Base-by-base conservation (phyloP, 148 eudicot genomes). In the Linanthus parryae region DNA sequence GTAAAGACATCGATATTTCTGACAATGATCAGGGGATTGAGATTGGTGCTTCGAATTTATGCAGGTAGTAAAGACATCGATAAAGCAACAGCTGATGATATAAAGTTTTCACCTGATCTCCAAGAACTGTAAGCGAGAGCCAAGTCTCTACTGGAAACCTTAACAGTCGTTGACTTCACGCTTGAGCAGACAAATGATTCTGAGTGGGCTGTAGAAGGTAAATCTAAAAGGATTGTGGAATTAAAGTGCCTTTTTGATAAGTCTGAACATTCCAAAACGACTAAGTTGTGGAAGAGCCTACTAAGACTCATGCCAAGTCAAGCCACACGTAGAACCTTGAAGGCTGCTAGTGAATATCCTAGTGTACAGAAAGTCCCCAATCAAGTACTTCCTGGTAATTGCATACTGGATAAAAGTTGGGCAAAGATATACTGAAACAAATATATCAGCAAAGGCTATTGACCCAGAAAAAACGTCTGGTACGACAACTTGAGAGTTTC, bases 211-310 rank as follows among this genome's bases (percentile, higher is more conserved):
- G 67, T 74, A 27, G 72, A 75, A 63, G 57, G 82, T 49, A 83
- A 72, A 61, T 71, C 80, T 36, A 92, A 79, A 72, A 77, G 86
- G 59, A 62, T 54, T 36, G 62, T 66, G 6, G 65, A 74, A 34
- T 68, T 45, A 24, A 73, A 63, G 54, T 76, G 65, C 44, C 50
- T 34, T 40, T 77, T 62, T 66, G 84, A 62, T 33, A 73, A 64
- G 55, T 53, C 66, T 66, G 79, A 62, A 29, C 71, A 35, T 54
- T 44, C 40, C 19, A 84, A n/a, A 82, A 60, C 75, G 72, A 67
- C 34, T 44, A 41, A 77, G 79, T 74, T 30, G 63, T 29, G 81
- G 64, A 68, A 55, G 78, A 65, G 54, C 64, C 63, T 53, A 54
- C 46, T 29, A 66, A 56, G 52, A 75, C 57, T 45, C 71, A 26